These are phyloP conservation scores for Rhizodiscina lignyota DNA, from an alignment of 495 filamentous ascomycete genomes.

Conservation along the genomic window DNA sequence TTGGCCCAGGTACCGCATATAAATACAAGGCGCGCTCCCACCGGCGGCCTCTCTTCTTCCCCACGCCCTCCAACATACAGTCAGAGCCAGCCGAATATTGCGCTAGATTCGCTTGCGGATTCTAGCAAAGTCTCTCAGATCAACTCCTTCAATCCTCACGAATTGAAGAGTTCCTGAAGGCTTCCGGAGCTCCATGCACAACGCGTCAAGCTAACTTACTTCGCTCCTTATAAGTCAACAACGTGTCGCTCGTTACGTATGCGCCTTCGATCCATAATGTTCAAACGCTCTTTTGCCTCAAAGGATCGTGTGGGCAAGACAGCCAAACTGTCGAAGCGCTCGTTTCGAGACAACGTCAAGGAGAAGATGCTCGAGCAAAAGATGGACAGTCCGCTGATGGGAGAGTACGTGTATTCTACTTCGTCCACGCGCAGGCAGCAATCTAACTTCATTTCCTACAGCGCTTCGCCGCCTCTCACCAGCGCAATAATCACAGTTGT, in stretches of 20 bases:
- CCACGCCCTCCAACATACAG: conserved; percentile 12
- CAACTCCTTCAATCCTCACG: conserved; percentile 1
- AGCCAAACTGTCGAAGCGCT: conserved; percentile 55
- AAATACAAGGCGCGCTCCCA: conserved; percentile 12
- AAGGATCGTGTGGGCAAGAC: conserved; percentile 66
- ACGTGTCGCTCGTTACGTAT: conserved; percentile 17
- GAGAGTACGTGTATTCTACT: conserved; percentile 22
- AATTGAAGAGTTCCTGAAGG: conserved; percentile 7
- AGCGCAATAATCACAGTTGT: conserved; percentile 73
- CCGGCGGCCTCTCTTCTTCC: conserved; percentile 1
- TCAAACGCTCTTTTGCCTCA: conserved; percentile 66
- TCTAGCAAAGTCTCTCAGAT: conserved; percentile 13
- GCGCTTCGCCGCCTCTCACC: conserved; percentile 35
- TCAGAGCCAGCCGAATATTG: conserved; percentile 15
- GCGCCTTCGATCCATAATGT: conserved; percentile 42
- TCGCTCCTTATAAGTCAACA: conserved; percentile 11
- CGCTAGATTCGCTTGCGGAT: conserved; percentile 9
- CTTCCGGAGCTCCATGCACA: conserved; percentile 18
- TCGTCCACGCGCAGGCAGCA: neutral
- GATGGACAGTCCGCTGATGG: conserved; percentile 34
- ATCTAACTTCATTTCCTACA: conserved; percentile 11
- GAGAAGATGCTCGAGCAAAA: conserved; percentile 59
- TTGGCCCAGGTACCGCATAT: too few species aligned
- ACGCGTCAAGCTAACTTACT: conserved; percentile 18
- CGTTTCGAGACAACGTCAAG: conserved; percentile 53